Conservation (phyloP, 495 filamentous ascomycete genomes). For the Penicillium egyptiacum region DNA sequence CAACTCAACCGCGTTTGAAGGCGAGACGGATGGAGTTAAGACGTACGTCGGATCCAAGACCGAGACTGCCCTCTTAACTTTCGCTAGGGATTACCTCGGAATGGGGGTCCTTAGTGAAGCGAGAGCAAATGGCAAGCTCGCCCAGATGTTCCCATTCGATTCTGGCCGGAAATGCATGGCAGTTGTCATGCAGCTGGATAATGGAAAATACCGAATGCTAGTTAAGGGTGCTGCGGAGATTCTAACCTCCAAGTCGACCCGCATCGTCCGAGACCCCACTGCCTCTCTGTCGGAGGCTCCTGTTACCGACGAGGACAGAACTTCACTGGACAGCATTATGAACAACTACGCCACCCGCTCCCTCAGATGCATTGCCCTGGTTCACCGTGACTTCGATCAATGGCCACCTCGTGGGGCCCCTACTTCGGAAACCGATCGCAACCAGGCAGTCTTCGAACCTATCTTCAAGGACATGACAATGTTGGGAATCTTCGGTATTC, state of each 20-base stretch:
- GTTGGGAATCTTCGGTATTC: constrained; percentile 79
- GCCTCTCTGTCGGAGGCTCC: constrained; percentile 52
- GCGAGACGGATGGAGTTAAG: constrained; percentile 63
- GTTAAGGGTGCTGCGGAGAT: constrained; percentile 93
- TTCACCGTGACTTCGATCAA: constrained; percentile 83
- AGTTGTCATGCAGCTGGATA: constrained; percentile 63
- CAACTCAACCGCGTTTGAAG: constrained; percentile 89
- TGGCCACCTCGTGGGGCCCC: constrained; percentile 78
- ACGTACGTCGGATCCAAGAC: constrained; percentile 88
- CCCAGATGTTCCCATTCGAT: constrained; percentile 82
- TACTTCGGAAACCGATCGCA: constrained; percentile 65
- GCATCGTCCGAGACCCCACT: constrained; percentile 71
- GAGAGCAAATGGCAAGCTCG: constrained; percentile 65
- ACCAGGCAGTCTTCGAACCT: constrained; percentile 73
- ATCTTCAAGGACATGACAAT: constrained; percentile 78
- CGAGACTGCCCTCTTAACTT: constrained; percentile 76
- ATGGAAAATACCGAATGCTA: constrained; percentile 68
- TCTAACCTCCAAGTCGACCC: constrained; percentile 68
- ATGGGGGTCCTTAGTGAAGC: constrained; percentile 70
- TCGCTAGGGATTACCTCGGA: constrained; percentile 73
- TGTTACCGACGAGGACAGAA: constrained; percentile 57
- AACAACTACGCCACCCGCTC: constrained; percentile 77
- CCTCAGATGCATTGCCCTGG: constrained; percentile 80
- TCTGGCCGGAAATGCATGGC: constrained; percentile 90
- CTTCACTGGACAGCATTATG: constrained; percentile 65